These are phyloP conservation scores for Cercospora janseana DNA, from an alignment of 2,329 filamentous ascomycete species.

Conservation along the genomic window DNA sequence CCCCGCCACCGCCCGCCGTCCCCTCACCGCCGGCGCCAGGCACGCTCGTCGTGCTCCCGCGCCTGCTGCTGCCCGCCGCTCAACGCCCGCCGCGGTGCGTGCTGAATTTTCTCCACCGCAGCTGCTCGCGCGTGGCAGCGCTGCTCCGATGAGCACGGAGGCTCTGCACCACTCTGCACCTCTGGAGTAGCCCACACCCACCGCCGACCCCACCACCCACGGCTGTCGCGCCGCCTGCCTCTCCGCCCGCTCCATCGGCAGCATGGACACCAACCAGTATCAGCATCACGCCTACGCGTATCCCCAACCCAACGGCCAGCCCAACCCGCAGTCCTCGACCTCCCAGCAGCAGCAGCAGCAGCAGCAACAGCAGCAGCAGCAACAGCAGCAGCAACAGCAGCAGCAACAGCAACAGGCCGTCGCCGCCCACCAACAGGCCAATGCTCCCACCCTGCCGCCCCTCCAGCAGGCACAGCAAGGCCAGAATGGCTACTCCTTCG, in stretches of 20 bases:
- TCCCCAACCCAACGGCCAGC: slow-evolving; percentile 25
- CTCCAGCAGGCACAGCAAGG: slow-evolving; percentile 32
- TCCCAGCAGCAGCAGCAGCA: slow-evolving; percentile 26
- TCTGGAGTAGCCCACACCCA: slow-evolving; percentile 12
- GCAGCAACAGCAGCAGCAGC: too few species aligned
- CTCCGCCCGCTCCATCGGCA: slow-evolving; percentile 4
- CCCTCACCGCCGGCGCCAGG: neutral
- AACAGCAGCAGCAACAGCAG: too few species aligned
- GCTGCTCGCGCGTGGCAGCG: neutral
- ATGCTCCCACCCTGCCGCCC: slow-evolving; percentile 38
- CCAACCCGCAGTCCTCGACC: slow-evolving; percentile 17
- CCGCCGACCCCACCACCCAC: neutral
- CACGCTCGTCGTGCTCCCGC: slow-evolving; percentile 8
- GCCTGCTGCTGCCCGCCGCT: slow-evolving; percentile 2
- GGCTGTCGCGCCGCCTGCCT: slow-evolving; percentile 7
- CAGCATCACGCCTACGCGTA: slow-evolving; percentile 14
- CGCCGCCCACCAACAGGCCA: slow-evolving; percentile 26
- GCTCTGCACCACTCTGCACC: slow-evolving; percentile 8
- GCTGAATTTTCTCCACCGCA: slow-evolving; percentile 13
- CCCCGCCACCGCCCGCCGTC: neutral
- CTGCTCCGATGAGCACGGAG: slow-evolving; percentile 11
- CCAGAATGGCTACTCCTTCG: slow-evolving; percentile 37
- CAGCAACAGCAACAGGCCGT: slow-evolving; percentile 24
- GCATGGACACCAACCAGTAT: slow-evolving; percentile 19
- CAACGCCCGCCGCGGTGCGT: neutral